Conservation (phyloP, 495 filamentous ascomycete species). For the Penicillium macrosclerotiorum region DNA sequence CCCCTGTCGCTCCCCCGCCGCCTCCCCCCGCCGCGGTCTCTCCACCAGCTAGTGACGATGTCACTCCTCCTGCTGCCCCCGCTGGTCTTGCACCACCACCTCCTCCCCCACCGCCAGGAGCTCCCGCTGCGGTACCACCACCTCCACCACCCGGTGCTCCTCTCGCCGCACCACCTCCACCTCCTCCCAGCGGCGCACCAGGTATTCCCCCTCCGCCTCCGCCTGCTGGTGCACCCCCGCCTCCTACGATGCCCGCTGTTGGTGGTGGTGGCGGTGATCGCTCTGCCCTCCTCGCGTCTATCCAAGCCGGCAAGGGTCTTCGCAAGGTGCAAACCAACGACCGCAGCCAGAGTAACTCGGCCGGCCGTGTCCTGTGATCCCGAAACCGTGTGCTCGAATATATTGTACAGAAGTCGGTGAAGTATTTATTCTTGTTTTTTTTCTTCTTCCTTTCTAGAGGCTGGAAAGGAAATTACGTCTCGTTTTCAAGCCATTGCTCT, state of each 20-base stretch:
- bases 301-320: conserved; percentile 72
- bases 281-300: conserved; percentile 72
- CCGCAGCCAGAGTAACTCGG: conserved; percentile 64
- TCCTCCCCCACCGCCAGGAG: conserved; percentile 29
- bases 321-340: conserved; percentile 86
- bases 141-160: conserved; percentile 38
- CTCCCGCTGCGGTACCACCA: conserved; percentile 30
- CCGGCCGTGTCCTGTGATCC: conserved; percentile 65
- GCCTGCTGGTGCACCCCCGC: conserved; percentile 46
- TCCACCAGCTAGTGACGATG: conserved; percentile 29
- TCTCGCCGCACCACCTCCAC: conserved; percentile 23
- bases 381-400: conserved; percentile 2
- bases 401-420: conserved; percentile 22
- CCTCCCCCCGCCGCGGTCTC: conserved; percentile 29
- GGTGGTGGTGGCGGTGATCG: conserved; percentile 45
- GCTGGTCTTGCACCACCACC: conserved; percentile 36
- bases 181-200: conserved; percentile 23
- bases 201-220: conserved; percentile 27
- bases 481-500: not conserved
- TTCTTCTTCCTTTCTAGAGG: too few relatives aligned
- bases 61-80: conserved; percentile 30
- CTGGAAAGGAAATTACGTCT: not conserved
- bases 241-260: conserved; percentile 55
- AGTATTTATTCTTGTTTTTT: not conserved
- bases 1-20: conserved; percentile 25